phyloP scores from a whole-genome alignment of 139 green algal genomes.

The Haematococcus lacustris region DNA sequence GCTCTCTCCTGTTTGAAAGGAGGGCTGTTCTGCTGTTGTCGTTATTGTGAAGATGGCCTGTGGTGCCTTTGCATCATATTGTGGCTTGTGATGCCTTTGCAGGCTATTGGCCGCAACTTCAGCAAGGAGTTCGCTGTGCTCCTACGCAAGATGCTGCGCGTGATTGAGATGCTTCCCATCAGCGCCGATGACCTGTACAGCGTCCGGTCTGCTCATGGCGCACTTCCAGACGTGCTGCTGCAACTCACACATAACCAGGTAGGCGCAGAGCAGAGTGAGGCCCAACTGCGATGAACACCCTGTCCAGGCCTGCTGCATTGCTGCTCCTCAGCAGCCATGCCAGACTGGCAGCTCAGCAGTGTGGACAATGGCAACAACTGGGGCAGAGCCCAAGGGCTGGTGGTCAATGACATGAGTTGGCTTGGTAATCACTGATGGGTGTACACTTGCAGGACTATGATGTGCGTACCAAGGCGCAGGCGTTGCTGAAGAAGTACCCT shows the following conservation, averaged over 20 bases:
- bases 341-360: too few species aligned
- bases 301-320: too few species aligned
- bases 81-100: not conserved
- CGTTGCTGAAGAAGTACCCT: slow-evolving; percentile 57
- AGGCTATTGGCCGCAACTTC: slow-evolving; percentile 33
- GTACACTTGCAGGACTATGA: slow-evolving; percentile 44
- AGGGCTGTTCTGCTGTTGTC: too few species aligned
- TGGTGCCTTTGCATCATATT: too few species aligned
- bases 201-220: slow-evolving; percentile 64
- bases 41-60: too few species aligned
- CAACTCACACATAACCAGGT: slow-evolving; percentile 32
- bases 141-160: slow-evolving; percentile 54
- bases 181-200: slow-evolving; percentile 56
- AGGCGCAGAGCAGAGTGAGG: not conserved
- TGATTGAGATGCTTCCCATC: slow-evolving; percentile 63
- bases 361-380: too few species aligned
- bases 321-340: too few species aligned
- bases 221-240: slow-evolving; percentile 67
- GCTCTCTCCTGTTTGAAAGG: too few species aligned
- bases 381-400: too few species aligned
- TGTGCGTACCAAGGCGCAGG: slow-evolving; percentile 44
- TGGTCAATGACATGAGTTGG: too few species aligned
- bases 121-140: slow-evolving; percentile 52
- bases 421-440: too few species aligned
- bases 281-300: too few species aligned